Evolutionary conservation across 441 rosid species (phyloP).

Genomic region (Adansonia rubrostipa): DNA sequence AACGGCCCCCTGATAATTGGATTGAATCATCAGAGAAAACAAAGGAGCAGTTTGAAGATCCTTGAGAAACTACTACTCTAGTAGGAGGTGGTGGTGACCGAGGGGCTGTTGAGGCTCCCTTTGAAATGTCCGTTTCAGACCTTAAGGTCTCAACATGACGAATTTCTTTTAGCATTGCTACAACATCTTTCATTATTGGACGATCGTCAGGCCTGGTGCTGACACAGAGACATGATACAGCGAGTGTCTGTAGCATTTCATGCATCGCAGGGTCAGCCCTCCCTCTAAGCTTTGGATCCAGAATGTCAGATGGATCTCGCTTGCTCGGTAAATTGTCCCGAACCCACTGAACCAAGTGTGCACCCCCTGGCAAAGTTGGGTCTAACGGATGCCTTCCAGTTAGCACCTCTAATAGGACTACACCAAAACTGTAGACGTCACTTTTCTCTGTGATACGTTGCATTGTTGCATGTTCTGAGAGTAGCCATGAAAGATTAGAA

Average conservation of each 20-base stretch:
- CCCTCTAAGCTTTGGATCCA: constrained; percentile 75
- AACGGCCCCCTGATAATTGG: constrained; percentile 22
- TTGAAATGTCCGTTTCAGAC: constrained; percentile 53
- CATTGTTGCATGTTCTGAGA: constrained; percentile 78
- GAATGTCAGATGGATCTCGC: constrained; percentile 65
- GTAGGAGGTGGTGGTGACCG: constrained; percentile 46
- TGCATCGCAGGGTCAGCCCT: constrained; percentile 87
- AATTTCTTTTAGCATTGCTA: constrained; percentile 93
- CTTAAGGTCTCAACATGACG: constrained; percentile 52
- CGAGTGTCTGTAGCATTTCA: constrained; percentile 89
- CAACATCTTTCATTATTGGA: constrained; percentile 89
- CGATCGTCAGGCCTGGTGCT: constrained; percentile 63
- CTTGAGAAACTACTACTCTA: constrained; percentile 55
- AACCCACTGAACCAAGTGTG: constrained; percentile 86
- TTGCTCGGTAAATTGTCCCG: constrained; percentile 69
- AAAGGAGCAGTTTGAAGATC: constrained; percentile 77
- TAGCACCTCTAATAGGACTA: constrained; percentile 76
- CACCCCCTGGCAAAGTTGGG: constrained; percentile 79
- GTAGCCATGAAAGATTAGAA: neutral
- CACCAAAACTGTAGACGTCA: constrained; percentile 88
- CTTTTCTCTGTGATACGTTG: constrained; percentile 81
- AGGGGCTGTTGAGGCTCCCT: constrained; percentile 35
- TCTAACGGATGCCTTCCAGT: constrained; percentile 92
- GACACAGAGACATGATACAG: constrained; percentile 81
- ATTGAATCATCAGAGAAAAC: constrained; percentile 73